Conservation (phyloP, 768 basidiomycete species). For the Boletus insuetus region DNA sequence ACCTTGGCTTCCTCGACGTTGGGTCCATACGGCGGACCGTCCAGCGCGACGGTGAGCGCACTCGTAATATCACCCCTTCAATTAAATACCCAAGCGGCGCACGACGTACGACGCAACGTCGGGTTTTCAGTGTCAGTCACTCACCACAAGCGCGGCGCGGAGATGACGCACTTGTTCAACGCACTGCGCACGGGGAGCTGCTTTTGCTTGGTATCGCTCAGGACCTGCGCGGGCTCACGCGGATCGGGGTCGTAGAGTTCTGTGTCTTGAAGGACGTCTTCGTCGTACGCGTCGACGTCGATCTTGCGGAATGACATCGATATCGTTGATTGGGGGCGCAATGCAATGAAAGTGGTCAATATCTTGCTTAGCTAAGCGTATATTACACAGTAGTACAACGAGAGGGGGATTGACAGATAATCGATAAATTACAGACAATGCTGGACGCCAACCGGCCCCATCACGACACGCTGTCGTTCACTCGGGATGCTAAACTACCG, state of each 20-base stretch:
- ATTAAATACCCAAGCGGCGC: neutral
- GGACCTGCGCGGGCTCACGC: slow-evolving; percentile 66
- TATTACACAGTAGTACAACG: too few relatives aligned
- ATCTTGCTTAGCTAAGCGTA: too few relatives aligned
- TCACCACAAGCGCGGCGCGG: too few relatives aligned
- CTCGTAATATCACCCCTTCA: slow-evolving; percentile 72
- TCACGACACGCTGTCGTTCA: too few relatives aligned
- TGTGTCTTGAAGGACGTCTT: slow-evolving; percentile 80
- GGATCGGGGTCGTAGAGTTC: slow-evolving; percentile 89
- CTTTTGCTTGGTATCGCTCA: slow-evolving; percentile 76
- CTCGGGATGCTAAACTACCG: too few relatives aligned
- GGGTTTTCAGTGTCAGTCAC: neutral
- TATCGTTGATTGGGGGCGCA: too few relatives aligned
- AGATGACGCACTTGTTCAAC: slow-evolving; percentile 72
- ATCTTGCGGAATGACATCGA: slow-evolving; percentile 84
- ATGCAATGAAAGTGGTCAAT: too few relatives aligned
- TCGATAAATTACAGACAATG: too few relatives aligned
- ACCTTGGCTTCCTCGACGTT: slow-evolving; percentile 92
- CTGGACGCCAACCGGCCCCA: too few relatives aligned
- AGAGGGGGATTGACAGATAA: too few relatives aligned
- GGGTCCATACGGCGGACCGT: slow-evolving; percentile 85
- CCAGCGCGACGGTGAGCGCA: slow-evolving; percentile 68
- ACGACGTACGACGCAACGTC: too few relatives aligned
- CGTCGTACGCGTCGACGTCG: slow-evolving; percentile 91
- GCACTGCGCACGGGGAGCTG: slow-evolving; percentile 67